Evolutionary conservation across 2,329 filamentous ascomycete species (phyloP), one percentile per base, ranked within the genome.

Genomic region (Mycogone perniciosa): DNA sequence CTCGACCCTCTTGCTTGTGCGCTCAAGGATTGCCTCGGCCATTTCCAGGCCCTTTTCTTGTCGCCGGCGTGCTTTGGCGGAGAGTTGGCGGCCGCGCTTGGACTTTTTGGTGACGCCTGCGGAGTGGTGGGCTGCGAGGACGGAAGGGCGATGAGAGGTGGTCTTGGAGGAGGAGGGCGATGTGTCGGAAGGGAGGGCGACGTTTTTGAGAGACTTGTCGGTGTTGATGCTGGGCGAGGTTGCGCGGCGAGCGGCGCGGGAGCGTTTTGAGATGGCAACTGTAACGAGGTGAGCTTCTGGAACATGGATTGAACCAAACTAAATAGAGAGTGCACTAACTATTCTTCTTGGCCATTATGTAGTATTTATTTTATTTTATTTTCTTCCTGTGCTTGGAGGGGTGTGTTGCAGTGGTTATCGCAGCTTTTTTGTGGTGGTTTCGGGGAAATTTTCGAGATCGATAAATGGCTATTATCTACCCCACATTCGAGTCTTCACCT

Each of bases 161-260:
- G 59, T 56, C 26, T 13, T 29, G 55, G 75, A 69, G 55, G 64
- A 9, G 34, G 46, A 8, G 11, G 45, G 13, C 5, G 49, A 7
- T 44, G 44, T 35, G 55, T 76, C 70, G 52, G 67, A 56, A 2
- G 81, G 79, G 8, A 76, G 72, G 54, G 76, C 71, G 52, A 78
- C 68, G 35, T 80, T 71, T 63, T 85, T 86, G 26, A 88, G 74
- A 6, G 84, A 86, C 69, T 20, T 20, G 20, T 20, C 20, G 20
- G 80, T 79, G 68, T 87, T 71, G 67, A 88, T 83, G 60, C 82
- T 76, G 29, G 86, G 84, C 4, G 85, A 86, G 11, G 81, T 81
- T 43, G 83, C 86, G 57, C 88, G 82, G 62, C 86, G 81, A 38
- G 86, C 85, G 52, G 85, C 86, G 57, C 88, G 85, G 48, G 88